Conservation (phyloP, 495 filamentous ascomycete species). For the Annulohypoxylon maeteangense region DNA sequence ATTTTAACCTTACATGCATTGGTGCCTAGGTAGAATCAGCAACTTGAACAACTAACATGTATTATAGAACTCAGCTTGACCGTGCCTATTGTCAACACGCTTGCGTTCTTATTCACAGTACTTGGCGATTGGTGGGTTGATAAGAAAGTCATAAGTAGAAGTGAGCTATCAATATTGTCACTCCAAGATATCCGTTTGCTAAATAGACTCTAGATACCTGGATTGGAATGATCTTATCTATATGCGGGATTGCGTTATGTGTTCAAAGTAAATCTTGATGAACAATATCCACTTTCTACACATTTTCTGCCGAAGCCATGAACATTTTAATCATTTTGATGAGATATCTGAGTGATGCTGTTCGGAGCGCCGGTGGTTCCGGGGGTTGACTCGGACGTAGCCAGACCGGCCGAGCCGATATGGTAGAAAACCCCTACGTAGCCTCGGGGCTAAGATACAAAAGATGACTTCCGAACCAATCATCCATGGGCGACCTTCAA, state of each 20-base stretch:
- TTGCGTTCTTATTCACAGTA: conserved; percentile 95
- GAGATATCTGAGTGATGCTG: background rate
- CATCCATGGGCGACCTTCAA: background rate
- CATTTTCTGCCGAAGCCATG: background rate
- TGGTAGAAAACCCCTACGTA: background rate
- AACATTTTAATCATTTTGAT: background rate
- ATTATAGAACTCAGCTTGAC: conserved; percentile 84
- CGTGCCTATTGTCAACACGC: conserved; percentile 92
- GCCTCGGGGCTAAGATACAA: background rate
- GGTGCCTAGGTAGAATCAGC: background rate
- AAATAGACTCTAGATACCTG: conserved; percentile 72
- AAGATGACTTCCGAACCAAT: background rate
- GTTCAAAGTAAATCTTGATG: conserved; percentile 70
- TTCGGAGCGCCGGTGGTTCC: background rate
- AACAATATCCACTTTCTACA: background rate
- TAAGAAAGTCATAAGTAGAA: conserved; percentile 82
- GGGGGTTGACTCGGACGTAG: background rate
- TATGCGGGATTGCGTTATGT: conserved; percentile 87
- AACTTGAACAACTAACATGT: conserved; percentile 4
- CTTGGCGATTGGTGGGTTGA: conserved; percentile 96
- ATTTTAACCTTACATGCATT: background rate
- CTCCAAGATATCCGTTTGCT: conserved; percentile 9
- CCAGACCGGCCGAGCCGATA: background rate
- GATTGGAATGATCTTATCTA: conserved; percentile 84
- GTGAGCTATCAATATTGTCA: conserved; percentile 54